Conservation (phyloP, 106 monocot species). For the Hemerocallis citrina region DNA sequence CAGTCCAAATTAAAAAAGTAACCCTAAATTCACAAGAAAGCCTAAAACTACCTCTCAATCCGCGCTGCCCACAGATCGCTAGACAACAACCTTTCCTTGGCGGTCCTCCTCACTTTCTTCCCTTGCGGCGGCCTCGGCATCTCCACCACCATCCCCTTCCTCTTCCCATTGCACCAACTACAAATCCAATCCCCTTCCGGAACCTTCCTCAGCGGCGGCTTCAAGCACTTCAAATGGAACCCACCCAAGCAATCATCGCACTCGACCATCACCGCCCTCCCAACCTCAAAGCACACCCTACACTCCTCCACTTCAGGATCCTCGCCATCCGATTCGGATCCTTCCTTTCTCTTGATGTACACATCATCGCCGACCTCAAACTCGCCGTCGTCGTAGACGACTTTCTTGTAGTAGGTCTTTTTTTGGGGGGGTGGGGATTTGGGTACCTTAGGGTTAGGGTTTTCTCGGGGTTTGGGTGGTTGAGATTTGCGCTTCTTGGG, state of each 20-base stretch:
- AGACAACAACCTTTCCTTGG: slow-evolving; percentile 72
- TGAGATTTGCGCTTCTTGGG: slow-evolving; percentile 21
- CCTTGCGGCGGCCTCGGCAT: slow-evolving; percentile 68
- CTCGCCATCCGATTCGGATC: slow-evolving; percentile 46
- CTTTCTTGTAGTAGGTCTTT: slow-evolving; percentile 55
- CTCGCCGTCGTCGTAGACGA: slow-evolving; percentile 59
- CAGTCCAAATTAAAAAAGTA: no score
- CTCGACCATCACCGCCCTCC: slow-evolving; percentile 59
- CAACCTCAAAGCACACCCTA: slow-evolving; percentile 54
- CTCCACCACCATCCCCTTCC: slow-evolving; percentile 45
- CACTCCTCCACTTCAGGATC: slow-evolving; percentile 85
- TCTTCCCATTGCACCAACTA: slow-evolving; percentile 49
- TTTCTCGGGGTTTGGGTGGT: not conserved
- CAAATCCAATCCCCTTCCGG: slow-evolving; percentile 92
- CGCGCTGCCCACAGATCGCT: slow-evolving; percentile 83
- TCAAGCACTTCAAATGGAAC: slow-evolving; percentile 78
- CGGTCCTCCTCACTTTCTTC: slow-evolving; percentile 48
- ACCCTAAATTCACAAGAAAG: no score
- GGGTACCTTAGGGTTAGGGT: not conserved
- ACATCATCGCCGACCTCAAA: slow-evolving; percentile 78
- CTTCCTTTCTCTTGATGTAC: slow-evolving; percentile 73
- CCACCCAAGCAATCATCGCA: slow-evolving; percentile 92
- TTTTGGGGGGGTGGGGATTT: not conserved
- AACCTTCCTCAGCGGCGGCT: slow-evolving; percentile 63
- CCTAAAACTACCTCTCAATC: slow-evolving; percentile 51